A percentile compares a stretch with the other conserved stretches of the same genome.
phyloP scores from a whole-genome alignment of 2,329 filamentous ascomycete species.

The Hypoxylon sp. region DNA sequence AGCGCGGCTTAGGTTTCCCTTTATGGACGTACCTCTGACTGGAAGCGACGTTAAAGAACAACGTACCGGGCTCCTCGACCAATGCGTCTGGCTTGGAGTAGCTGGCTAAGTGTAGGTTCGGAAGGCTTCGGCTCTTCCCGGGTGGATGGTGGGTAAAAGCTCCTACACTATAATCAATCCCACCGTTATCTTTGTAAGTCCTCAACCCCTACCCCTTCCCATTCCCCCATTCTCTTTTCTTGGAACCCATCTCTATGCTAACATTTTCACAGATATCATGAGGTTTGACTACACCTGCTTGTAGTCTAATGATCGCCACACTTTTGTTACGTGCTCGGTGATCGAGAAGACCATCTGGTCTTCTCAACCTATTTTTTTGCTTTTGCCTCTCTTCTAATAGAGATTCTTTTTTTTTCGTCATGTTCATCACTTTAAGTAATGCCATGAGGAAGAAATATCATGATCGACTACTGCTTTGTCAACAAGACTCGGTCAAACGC shows the following conservation, averaged over 20 bases:
- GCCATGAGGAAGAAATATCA: slow-evolving; percentile 18
- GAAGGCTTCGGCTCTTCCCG: not conserved
- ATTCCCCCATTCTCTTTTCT: not conserved
- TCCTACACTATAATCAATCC: not conserved
- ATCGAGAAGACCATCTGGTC: not conserved
- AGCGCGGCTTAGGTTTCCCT: slow-evolving; percentile 6
- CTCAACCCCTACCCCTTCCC: not conserved
- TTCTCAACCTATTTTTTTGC: not conserved
- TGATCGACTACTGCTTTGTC: not conserved
- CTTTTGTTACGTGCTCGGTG: not conserved
- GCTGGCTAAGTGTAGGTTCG: not conserved
- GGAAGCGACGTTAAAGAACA: slow-evolving; percentile 9
- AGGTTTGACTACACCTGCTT: not conserved
- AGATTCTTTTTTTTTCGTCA: slow-evolving; percentile 23
- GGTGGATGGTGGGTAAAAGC: not conserved
- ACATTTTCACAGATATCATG: not conserved
- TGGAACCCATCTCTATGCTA: not conserved
- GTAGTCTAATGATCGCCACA: not conserved
- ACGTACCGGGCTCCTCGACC: not conserved
- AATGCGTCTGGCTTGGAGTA: slow-evolving; percentile 3
- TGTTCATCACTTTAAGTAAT: slow-evolving; percentile 17
- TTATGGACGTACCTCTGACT: not conserved
- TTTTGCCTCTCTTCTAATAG: not conserved
- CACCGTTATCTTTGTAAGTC: not conserved
- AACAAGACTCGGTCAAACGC: not conserved